Percentiles rank a stretch among this genome's conserved stretches.
phyloP scores from a whole-genome alignment of 208 protist genomes.

The Sergeia podlipaevii region DNA sequence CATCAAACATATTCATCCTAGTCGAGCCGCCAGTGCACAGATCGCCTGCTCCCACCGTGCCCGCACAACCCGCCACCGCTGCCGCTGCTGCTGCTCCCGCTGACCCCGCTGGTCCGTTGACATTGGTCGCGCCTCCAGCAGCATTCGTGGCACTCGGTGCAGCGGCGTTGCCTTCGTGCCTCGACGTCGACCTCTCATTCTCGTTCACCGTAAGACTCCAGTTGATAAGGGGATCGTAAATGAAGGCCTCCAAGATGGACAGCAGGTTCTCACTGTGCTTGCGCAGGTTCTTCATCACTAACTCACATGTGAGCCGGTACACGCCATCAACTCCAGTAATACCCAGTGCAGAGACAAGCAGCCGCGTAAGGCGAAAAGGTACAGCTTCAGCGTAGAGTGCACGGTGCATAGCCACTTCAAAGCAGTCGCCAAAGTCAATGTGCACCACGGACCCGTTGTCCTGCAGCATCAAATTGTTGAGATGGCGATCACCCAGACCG shows the following conservation, averaged over 20 bases:
- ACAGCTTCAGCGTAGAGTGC: slow-evolving; percentile 99
- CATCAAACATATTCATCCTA: slow-evolving; percentile 5
- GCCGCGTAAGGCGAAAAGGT: slow-evolving; percentile 99
- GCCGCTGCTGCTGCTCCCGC: slow-evolving; percentile 6
- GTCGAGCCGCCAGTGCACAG: not conserved
- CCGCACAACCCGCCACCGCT: not conserved
- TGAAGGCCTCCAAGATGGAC: slow-evolving; percentile 99
- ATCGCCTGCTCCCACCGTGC: too few relatives aligned
- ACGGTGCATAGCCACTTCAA: slow-evolving; percentile 99
- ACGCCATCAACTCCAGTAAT: slow-evolving; percentile 98
- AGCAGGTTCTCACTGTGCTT: slow-evolving; percentile 98
- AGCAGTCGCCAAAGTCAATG: slow-evolving; percentile 99
- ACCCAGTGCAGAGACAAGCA: slow-evolving; percentile 98
- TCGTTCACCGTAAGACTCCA: slow-evolving; percentile 94
- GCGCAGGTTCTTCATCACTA: slow-evolving; percentile 98
- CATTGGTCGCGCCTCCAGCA: slow-evolving; percentile 1
- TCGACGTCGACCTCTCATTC: slow-evolving; percentile 17
- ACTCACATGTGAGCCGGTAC: slow-evolving; percentile 97
- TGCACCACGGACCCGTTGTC: slow-evolving; percentile 98
- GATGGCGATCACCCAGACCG: slow-evolving; percentile 99
- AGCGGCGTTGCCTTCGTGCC: not conserved
- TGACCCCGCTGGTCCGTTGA: slow-evolving; percentile 9
- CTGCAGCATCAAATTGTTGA: slow-evolving; percentile 99
- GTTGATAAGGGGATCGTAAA: slow-evolving; percentile 99
- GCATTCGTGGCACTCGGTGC: too few relatives aligned